Percentiles rank a stretch among this genome's conserved stretches.
Conservation (phyloP, 176 grass and related monocot species). For the Juncus effusus region DNA sequence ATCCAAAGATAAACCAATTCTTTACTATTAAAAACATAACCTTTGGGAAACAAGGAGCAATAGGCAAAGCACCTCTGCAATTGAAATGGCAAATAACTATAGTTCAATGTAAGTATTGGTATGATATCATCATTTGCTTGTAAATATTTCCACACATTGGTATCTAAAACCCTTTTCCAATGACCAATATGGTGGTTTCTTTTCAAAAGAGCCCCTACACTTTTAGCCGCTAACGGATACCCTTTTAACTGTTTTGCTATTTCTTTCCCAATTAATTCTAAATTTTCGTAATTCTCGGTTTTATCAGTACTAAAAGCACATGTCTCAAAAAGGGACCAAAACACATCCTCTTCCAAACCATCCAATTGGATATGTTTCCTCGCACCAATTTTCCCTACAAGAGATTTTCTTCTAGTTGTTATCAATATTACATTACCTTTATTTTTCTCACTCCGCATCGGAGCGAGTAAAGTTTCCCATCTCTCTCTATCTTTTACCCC, state of each 20-base stretch:
- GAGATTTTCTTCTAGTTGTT: constrained; percentile 23
- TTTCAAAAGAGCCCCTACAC: constrained; percentile 20
- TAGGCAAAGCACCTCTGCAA: constrained; percentile 36
- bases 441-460: constrained; percentile 10
- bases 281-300: constrained; percentile 9
- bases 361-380: background rate
- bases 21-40: constrained; percentile 17
- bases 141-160: constrained; percentile 18
- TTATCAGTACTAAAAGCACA: constrained; percentile 38
- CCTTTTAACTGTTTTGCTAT: constrained; percentile 25
- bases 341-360: constrained; percentile 22
- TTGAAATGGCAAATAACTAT: constrained; percentile 10
- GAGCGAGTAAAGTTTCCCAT: constrained; percentile 34
- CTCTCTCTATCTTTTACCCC: background rate
- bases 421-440: constrained; percentile 24
- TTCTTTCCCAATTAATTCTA: constrained; percentile 24
- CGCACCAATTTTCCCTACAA: constrained; percentile 32
- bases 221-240: constrained; percentile 30
- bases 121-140: constrained; percentile 19
- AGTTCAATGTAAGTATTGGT: constrained; percentile 28
- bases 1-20: constrained; percentile 46
- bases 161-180: constrained; percentile 20
- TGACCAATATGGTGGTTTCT: constrained; percentile 3
- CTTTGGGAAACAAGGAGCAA: constrained; percentile 32
- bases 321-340: constrained; percentile 37